Conservation (phyloP, 805 yeast species). For the Pichia kluyveri region DNA sequence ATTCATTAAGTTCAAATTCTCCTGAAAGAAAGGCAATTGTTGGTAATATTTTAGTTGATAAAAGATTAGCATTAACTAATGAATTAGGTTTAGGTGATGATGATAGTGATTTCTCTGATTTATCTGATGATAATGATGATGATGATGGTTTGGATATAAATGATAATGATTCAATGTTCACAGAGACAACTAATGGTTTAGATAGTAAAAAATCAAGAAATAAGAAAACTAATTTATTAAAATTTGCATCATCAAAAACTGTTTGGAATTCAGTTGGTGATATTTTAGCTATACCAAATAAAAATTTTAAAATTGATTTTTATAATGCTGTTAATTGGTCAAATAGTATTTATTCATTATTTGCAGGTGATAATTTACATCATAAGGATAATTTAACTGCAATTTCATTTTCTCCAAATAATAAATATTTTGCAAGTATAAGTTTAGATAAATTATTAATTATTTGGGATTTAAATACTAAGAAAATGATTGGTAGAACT, state of each 20-base stretch:
- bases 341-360: conserved; percentile 12
- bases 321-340: conserved; percentile 31
- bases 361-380: conserved; percentile 11
- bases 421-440: conserved; percentile 50
- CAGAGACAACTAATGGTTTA: conserved; percentile 11
- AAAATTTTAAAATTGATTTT: conserved; percentile 36
- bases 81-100: conserved; percentile 13
- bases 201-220: conserved; percentile 11
- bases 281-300: conserved; percentile 57
- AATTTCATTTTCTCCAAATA: conserved; percentile 53
- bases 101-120: conserved; percentile 32
- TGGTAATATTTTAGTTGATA: conserved; percentile 30
- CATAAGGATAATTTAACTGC: conserved; percentile 35
- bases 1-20: conserved; percentile 41
- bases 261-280: conserved; percentile 70
- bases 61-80: conserved; percentile 15
- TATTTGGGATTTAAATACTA: conserved; percentile 44
- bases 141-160: conserved; percentile 22
- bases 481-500: conserved; percentile 20
- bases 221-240: conserved; percentile 28
- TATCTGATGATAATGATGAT: conserved; percentile 21
- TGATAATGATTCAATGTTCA: conserved; percentile 24
- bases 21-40: conserved; percentile 45
- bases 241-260: conserved; percentile 35
- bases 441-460: conserved; percentile 41